Conservation (phyloP, 306 rosid genomes). For the Lotus japonicus region DNA sequence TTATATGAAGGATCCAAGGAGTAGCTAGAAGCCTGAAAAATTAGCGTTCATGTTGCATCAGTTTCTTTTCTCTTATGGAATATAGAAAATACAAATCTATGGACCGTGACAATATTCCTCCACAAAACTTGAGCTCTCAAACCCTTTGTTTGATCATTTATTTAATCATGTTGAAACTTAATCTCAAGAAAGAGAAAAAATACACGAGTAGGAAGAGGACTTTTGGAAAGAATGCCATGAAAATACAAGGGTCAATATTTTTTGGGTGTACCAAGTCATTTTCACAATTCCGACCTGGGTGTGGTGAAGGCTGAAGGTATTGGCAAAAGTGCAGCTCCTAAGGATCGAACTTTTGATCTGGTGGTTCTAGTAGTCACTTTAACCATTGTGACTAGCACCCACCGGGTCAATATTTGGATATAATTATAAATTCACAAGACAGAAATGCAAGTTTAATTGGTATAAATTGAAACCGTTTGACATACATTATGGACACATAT, state of each 20-base stretch:
- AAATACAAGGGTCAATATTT: not conserved
- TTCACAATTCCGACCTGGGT: too few relatives aligned
- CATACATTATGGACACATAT: conserved; percentile 56
- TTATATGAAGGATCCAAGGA: conserved; percentile 25
- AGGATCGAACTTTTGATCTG: too few relatives aligned
- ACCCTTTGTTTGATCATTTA: conserved; percentile 4
- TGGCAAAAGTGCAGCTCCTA: too few relatives aligned
- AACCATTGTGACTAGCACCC: too few relatives aligned
- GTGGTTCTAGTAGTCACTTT: too few relatives aligned
- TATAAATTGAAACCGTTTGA: conserved; percentile 9
- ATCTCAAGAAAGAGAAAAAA: not conserved
- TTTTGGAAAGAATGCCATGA: conserved; percentile 2
- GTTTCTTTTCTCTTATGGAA: not conserved
- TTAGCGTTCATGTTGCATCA: not conserved
- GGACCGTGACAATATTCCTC: not conserved
- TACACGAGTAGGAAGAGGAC: not conserved
- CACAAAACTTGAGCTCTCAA: conserved; percentile 8
- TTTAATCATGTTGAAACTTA: conserved; percentile 5
- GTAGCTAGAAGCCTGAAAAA: conserved; percentile 33
- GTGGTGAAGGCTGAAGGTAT: too few relatives aligned
- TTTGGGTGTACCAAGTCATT: too few relatives aligned
- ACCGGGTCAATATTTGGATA: too few relatives aligned
- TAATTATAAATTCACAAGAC: conserved; percentile 14
- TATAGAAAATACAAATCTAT: conserved; percentile 8
- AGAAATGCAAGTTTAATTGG: not conserved